Base-by-base conservation (phyloP, 345 rosid genomes). In the Syzygium grande region DNA sequence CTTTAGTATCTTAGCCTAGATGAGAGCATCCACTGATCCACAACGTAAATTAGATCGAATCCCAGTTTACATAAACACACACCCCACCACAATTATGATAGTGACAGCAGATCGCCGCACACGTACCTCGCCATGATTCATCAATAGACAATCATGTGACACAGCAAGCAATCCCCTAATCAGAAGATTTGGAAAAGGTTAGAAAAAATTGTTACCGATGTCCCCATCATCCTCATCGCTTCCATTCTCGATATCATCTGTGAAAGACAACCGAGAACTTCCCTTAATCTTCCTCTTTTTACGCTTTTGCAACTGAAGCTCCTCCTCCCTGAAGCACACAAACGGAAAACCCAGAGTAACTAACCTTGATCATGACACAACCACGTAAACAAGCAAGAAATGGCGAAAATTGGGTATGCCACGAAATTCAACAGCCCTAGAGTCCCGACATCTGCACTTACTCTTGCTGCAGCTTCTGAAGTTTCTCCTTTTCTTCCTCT, bases 401-500 rank as follows among this genome's bases (percentile, higher is more conserved):
- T 17, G 17, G 15, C 30, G 78, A 55, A 86, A 86, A 51, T 17
- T 19, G 51, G 52, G 11, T 9, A 7, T 34, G 61, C 5, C 5
- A 2, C 14, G n/a, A 84, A 51, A 27, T 88, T 61, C 85, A 84
- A 84, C 46, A 58, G 11, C 46, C 41, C 23, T 52, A 61, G 51
- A 83, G 23, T 79, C 80, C 80, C 19, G 10, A 34, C 80, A 73
- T 23, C 25, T 22, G 79, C 55, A 91, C 98, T 88, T 89, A 98
- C 99, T 98, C 98, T 92, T 98, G 95, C 53, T 94, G 98, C 58
- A 98, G 93, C 94, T 95, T 96, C 86, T 94, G 96, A 85, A 96
- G 94, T 89, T 98, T 98, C 95, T 98, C 99, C 94, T 97, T 97
- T 92, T 97, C 99, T 90, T 98, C 99, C 91, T 98, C 99, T 88